These are phyloP conservation scores for Pezicula radicicola DNA, from an alignment of 2,329 filamentous ascomycete species.

Conservation along the genomic window DNA sequence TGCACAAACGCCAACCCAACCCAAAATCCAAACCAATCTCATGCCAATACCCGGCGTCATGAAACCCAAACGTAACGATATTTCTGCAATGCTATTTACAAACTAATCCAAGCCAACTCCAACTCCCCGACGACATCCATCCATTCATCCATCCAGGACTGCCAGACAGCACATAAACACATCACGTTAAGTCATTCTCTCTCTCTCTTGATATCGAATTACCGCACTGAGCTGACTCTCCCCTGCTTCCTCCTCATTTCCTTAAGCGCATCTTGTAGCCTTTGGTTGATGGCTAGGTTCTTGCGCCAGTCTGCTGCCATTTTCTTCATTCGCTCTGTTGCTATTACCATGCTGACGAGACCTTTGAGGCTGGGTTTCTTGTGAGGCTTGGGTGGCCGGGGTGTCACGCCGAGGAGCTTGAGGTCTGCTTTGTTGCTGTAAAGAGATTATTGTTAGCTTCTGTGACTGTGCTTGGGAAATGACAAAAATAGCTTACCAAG, in stretches of 20 bases:
- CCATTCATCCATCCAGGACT: background rate
- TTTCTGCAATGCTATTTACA: too few relatives aligned
- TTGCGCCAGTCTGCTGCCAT: slow-evolving; percentile 45
- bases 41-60: too few relatives aligned
- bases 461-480: slow-evolving; percentile 2
- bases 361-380: slow-evolving; percentile 7
- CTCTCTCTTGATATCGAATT: background rate
- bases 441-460: slow-evolving; percentile 13
- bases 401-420: slow-evolving; percentile 70
- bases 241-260: slow-evolving; percentile 17
- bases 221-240: background rate
- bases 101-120: too few relatives aligned
- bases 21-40: background rate
- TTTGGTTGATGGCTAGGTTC: slow-evolving; percentile 41
- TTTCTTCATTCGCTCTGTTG: slow-evolving; percentile 47
- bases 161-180: background rate
- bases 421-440: slow-evolving; percentile 89
- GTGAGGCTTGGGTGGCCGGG: slow-evolving; percentile 7
- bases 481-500: slow-evolving; percentile 67
- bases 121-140: background rate
- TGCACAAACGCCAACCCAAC: background rate
- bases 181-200: background rate
- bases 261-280: slow-evolving; percentile 22
- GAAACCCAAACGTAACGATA: too few relatives aligned
- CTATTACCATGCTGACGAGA: slow-evolving; percentile 44